Conservation (phyloP, 257 asterid species). For the Solanum bulbocastanum region DNA sequence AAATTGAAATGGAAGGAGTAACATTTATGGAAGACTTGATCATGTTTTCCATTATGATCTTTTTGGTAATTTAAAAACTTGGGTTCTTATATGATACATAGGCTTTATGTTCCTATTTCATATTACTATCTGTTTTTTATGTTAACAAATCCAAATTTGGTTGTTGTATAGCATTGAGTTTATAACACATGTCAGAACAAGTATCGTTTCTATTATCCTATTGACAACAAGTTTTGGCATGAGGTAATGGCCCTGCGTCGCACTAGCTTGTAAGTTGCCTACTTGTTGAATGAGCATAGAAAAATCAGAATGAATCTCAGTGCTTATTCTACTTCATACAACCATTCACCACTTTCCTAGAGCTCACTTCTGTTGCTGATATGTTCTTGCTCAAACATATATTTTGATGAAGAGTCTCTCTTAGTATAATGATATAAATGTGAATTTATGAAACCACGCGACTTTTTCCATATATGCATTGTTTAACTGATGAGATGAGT, state of each 20-base stretch:
- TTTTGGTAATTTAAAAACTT: background rate
- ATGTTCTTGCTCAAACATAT: background rate
- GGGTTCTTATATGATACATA: background rate
- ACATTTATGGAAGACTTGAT: background rate
- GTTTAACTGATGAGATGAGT: background rate
- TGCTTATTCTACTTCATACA: background rate
- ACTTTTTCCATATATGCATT: background rate
- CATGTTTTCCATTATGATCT: background rate
- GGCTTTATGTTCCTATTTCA: background rate
- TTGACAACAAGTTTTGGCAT: background rate
- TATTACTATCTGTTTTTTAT: background rate
- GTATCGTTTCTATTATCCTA: background rate
- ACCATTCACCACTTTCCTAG: background rate
- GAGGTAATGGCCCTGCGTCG: background rate
- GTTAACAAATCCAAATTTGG: background rate
- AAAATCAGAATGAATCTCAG: background rate
- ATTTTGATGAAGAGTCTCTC: background rate
- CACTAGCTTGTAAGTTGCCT: background rate
- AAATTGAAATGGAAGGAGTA: background rate
- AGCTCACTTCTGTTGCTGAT: background rate
- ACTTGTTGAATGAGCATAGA: background rate
- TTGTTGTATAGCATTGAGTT: background rate
- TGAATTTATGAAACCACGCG: background rate
- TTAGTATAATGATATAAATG: background rate
- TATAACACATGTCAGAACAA: background rate